Conservation (phyloP, 1,284 basidiomycete species). For the Xanthoconium separans region DNA sequence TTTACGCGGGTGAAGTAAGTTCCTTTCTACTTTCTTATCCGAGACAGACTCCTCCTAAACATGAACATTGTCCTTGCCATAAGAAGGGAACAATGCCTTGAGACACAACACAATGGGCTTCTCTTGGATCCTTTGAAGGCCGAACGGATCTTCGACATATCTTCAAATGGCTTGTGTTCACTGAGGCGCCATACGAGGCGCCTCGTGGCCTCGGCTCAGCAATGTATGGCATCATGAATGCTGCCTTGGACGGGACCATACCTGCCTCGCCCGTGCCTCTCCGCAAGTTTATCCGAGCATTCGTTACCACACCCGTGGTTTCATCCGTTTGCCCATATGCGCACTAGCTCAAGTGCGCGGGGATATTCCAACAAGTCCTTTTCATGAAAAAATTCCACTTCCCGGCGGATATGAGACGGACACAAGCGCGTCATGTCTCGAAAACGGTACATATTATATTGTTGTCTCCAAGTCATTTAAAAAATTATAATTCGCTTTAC, state of each 20-base stretch:
- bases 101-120: constrained; percentile 12
- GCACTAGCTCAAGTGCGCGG: constrained; percentile 15
- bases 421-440: constrained; percentile 5
- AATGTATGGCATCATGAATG: constrained; percentile 10
- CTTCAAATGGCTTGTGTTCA: constrained; percentile 12
- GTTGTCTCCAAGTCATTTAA: too few relatives aligned
- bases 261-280: constrained; percentile 7
- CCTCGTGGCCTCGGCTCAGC: constrained; percentile 16
- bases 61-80: constrained; percentile 32
- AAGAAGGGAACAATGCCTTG: constrained; percentile 30
- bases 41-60: constrained; percentile 15
- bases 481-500: constrained; percentile 26
- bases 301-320: constrained; percentile 26
- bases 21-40: constrained; percentile 17
- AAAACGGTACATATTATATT: constrained; percentile 13
- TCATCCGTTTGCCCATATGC: constrained; percentile 11
- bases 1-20: constrained; percentile 22
- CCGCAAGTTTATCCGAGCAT: constrained; percentile 16
- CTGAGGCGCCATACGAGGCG: constrained; percentile 10
- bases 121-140: constrained; percentile 5
- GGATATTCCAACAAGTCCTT: constrained; percentile 11
- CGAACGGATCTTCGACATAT: constrained; percentile 17
- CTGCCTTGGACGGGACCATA: constrained; percentile 8
- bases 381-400: constrained; percentile 13
- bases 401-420: constrained; percentile 25